Percentiles rank a stretch among this genome's conserved stretches.
Evolutionary conservation across 345 rosid species (phyloP).

Genomic region (Acer yangbiense): DNA sequence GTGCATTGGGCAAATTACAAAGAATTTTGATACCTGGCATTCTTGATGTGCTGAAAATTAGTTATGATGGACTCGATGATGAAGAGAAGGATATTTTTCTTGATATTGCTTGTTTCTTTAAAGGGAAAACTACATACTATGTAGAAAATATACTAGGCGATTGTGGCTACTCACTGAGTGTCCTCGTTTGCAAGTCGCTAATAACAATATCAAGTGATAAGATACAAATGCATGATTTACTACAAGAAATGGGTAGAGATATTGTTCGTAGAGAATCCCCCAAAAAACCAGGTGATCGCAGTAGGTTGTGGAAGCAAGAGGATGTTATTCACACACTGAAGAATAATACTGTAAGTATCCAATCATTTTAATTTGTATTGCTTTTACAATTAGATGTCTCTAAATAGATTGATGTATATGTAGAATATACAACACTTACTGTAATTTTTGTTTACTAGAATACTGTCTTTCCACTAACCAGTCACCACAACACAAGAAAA

Average conservation of each 20-base stretch:
- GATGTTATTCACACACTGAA: background rate
- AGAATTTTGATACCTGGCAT: background rate
- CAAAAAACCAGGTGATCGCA: background rate
- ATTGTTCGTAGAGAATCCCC: background rate
- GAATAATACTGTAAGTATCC: background rate
- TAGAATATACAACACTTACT: too few relatives aligned
- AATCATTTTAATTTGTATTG: too few relatives aligned
- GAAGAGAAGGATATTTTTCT: background rate
- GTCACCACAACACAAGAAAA: too few relatives aligned
- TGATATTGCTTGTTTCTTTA: background rate
- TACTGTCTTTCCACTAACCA: too few relatives aligned
- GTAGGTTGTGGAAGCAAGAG: background rate
- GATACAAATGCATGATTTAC: background rate
- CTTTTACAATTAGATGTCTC: too few relatives aligned
- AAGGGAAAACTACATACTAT: background rate
- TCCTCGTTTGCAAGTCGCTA: background rate
- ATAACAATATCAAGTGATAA: background rate
- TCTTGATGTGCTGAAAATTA: background rate
- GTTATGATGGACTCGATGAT: background rate
- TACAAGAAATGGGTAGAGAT: background rate
- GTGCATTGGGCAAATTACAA: background rate
- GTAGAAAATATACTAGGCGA: background rate
- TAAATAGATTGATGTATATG: too few relatives aligned
- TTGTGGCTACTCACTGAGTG: background rate
- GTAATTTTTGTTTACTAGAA: too few relatives aligned